Conservation (phyloP, 2,329 filamentous ascomycete genomes). For the Neofusicoccum laricinum region DNA sequence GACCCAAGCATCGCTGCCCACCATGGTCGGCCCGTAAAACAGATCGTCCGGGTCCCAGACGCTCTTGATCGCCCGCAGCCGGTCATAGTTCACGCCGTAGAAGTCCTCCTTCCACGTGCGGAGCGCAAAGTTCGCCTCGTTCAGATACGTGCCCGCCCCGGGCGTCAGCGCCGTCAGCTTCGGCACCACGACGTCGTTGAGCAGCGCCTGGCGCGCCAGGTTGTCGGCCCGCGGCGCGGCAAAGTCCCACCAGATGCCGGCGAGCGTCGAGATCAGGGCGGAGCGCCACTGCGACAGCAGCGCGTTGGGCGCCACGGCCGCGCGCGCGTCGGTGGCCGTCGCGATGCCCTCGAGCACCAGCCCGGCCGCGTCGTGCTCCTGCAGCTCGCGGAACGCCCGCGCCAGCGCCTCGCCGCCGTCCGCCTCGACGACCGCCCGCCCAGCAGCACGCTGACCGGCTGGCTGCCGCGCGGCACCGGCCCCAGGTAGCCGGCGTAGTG, state of each 20-base stretch:
- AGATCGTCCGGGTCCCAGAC: constrained; percentile 24
- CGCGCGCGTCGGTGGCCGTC: background rate
- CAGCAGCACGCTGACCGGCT: background rate
- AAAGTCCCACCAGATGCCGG: background rate
- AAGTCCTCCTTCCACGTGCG: constrained; percentile 1
- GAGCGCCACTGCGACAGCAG: constrained; percentile 25
- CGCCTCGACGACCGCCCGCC: constrained; percentile 13
- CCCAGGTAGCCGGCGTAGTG: constrained; percentile 27
- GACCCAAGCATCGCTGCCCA: constrained; percentile 27
- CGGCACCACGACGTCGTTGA: background rate
- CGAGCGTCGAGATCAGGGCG: background rate
- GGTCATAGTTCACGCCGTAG: constrained; percentile 22
- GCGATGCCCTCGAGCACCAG: background rate
- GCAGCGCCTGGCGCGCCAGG: background rate
- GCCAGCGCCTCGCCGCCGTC: background rate
- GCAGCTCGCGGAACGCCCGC: background rate
- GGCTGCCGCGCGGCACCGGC: constrained; percentile 25
- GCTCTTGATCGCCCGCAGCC: constrained; percentile 23
- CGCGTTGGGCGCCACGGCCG: constrained; percentile 18
- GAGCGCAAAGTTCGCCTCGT: background rate
- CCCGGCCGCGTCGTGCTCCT: background rate
- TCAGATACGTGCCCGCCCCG: constrained; percentile 24
- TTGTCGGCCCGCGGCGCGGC: background rate
- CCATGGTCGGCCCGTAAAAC: constrained; percentile 22
- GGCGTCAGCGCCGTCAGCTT: constrained; percentile 25